phyloP scores from a whole-genome alignment of 352 stramenopile species.

The Lagenidium sp. region DNA sequence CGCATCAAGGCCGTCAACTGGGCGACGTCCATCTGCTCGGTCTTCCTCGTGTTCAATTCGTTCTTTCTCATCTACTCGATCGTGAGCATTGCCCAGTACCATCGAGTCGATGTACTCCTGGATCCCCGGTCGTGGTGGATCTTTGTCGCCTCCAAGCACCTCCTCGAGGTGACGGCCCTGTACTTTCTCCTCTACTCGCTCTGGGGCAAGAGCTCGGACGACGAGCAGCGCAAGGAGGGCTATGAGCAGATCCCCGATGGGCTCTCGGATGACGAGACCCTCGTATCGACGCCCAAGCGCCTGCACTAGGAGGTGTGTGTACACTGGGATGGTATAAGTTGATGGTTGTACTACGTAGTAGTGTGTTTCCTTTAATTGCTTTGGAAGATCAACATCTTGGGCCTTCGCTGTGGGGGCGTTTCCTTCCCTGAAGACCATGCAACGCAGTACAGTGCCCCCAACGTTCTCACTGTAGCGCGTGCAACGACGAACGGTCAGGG shows the following conservation, averaged over 20 bases:
- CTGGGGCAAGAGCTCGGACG: constrained; percentile 67
- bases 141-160: constrained; percentile 91
- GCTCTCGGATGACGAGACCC: constrained; percentile 41
- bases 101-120: constrained; percentile 82
- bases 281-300: constrained; percentile 10
- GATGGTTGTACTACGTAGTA: no score
- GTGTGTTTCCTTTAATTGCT: no score
- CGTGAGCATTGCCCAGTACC: constrained; percentile 81
- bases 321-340: no score
- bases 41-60: constrained; percentile 92
- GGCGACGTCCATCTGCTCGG: constrained; percentile 92
- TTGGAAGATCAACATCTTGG: no score
- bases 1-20: constrained; percentile 94
- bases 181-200: constrained; percentile 94
- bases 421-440: no score
- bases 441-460: no score
- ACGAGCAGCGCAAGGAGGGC: constrained; percentile 55
- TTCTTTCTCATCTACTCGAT: constrained; percentile 83
- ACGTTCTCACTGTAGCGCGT: no score
- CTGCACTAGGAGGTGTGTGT: no score
- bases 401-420: no score
- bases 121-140: constrained; percentile 86
- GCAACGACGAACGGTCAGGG: no score
- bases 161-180: constrained; percentile 90
- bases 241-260: constrained; percentile 76